phyloP scores from a whole-genome alignment of 305 asterid genomes.

The Rubia occidens region DNA sequence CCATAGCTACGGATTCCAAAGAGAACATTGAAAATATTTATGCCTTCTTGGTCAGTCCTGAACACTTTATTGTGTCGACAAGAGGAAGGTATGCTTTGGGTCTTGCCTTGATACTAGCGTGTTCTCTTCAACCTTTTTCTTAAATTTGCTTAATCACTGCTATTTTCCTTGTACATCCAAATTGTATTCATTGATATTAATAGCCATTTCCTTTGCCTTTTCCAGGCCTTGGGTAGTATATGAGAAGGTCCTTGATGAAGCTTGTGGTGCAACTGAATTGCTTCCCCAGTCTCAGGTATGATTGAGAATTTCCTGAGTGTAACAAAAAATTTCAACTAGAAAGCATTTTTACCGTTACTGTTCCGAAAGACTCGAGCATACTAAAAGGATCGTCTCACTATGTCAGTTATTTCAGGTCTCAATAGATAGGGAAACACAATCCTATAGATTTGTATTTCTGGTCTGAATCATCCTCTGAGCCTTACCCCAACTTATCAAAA shows the following conservation, averaged over 20 bases:
- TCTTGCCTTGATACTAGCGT: too few species aligned
- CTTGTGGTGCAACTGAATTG: constrained; percentile 7
- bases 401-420: background rate
- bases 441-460: background rate
- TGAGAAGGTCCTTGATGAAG: constrained; percentile 16
- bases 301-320: background rate
- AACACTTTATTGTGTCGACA: constrained; percentile 39
- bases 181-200: background rate
- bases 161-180: background rate
- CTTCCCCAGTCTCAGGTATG: constrained; percentile 19
- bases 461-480: background rate
- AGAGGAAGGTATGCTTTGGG: constrained; percentile 43
- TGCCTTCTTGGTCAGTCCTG: constrained; percentile 33
- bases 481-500: background rate
- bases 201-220: background rate
- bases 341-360: background rate
- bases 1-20: constrained; percentile 33
- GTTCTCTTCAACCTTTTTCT: background rate
- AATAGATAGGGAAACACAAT: background rate
- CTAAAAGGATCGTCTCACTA: background rate
- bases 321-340: background rate
- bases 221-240: constrained; percentile 30
- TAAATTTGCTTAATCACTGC: background rate
- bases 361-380: background rate
- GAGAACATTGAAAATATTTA: constrained; percentile 25